phyloP scores from a whole-genome alignment of 2,329 filamentous ascomycete species.

The Blumeria graminis region DNA sequence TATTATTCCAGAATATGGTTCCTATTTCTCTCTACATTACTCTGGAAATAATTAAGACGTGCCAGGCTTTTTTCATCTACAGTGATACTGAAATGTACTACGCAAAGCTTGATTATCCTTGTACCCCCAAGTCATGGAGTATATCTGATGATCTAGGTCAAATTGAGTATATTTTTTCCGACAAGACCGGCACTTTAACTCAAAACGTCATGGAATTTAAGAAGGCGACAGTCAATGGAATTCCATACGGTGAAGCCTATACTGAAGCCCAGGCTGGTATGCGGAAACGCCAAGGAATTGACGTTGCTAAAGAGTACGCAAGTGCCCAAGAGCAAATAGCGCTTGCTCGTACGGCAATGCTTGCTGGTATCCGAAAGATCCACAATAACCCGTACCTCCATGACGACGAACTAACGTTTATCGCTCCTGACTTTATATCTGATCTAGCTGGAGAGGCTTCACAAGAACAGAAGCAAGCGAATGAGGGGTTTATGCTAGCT shows the following conservation, averaged over 20 bases:
- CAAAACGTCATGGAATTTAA: constrained; percentile 99
- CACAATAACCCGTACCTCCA: constrained; percentile 80
- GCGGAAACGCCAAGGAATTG: constrained; percentile 72
- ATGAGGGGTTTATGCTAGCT: constrained; percentile 79
- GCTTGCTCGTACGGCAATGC: constrained; percentile 45
- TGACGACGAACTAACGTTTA: constrained; percentile 75
- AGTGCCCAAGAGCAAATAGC: constrained; percentile 57
- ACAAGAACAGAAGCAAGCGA: constrained; percentile 49
- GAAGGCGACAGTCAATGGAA: constrained; percentile 89
- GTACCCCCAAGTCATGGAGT: constrained; percentile 95
- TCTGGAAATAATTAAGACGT: constrained; percentile 77
- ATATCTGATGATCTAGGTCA: constrained; percentile 95
- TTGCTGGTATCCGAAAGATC: constrained; percentile 47
- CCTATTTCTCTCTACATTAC: constrained; percentile 96
- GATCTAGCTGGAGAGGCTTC: constrained; percentile 63
- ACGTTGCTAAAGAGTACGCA: constrained; percentile 59
- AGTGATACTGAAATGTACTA: constrained; percentile 96
- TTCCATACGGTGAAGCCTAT: constrained; percentile 89
- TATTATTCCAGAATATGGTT: constrained; percentile 95
- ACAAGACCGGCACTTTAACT: constrained; percentile 76
- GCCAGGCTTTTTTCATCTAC: constrained; percentile 93
- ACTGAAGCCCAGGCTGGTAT: constrained; percentile 93
- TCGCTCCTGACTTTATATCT: constrained; percentile 69
- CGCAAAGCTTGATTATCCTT: constrained; percentile 77
- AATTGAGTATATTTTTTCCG: constrained; percentile 96